These are phyloP conservation scores for Leishmania guyanensis DNA, from an alignment of 208 protist species.

Conservation along the genomic window DNA sequence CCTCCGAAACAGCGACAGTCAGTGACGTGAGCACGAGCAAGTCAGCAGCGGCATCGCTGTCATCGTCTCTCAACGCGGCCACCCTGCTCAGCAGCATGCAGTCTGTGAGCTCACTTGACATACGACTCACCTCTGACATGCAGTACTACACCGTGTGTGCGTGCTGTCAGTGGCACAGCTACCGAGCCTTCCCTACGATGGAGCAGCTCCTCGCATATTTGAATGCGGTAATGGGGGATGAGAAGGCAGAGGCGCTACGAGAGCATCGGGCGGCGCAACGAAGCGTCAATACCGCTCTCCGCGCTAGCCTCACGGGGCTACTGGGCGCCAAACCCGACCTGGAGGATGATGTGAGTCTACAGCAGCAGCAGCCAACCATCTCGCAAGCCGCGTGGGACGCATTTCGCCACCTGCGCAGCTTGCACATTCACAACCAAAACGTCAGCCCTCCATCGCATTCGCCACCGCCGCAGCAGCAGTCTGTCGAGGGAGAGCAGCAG, in stretches of 20 bases:
- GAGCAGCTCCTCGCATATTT: slow-evolving; percentile 35
- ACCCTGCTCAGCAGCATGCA: slow-evolving; percentile 1
- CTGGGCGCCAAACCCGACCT: background rate
- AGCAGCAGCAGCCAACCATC: background rate
- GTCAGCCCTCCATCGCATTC: background rate
- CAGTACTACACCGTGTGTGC: slow-evolving; percentile 46
- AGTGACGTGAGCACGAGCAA: background rate
- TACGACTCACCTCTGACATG: slow-evolving; percentile 33
- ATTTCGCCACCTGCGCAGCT: background rate
- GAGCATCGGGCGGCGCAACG: slow-evolving; percentile 31
- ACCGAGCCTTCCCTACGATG: slow-evolving; percentile 34
- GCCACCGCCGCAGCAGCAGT: background rate
- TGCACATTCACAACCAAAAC: background rate
- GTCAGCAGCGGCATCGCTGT: background rate
- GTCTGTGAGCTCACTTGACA: slow-evolving; percentile 23
- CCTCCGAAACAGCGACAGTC: too few species aligned
- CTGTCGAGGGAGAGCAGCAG: background rate
- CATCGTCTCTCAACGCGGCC: background rate
- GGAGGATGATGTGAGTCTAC: background rate
- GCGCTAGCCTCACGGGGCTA: slow-evolving; percentile 1
- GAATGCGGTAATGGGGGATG: slow-evolving; percentile 14
- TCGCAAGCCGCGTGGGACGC: slow-evolving; percentile 29
- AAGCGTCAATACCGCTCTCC: slow-evolving; percentile 21
- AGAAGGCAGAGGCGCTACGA: slow-evolving; percentile 29
- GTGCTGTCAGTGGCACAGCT: slow-evolving; percentile 62